These are phyloP conservation scores for Coniochaeta sp. DNA, from an alignment of 2,329 filamentous ascomycete species.

Conservation along the genomic window DNA sequence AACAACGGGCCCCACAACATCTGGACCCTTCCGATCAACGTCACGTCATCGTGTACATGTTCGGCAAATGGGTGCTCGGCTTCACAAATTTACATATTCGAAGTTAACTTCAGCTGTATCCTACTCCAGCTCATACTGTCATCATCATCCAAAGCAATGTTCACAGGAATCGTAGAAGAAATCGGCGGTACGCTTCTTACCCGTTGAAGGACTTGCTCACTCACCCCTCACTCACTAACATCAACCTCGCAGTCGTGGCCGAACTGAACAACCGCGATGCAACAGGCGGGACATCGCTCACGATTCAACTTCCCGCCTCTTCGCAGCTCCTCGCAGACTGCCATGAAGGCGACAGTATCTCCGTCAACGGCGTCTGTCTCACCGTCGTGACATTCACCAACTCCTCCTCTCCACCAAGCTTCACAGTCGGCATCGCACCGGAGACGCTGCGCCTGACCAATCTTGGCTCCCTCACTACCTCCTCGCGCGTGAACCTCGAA, in stretches of 20 bases:
- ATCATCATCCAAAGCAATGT: slow-evolving; percentile 53
- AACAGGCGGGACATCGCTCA: slow-evolving; percentile 83
- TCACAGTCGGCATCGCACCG: slow-evolving; percentile 90
- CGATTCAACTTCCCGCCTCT: slow-evolving; percentile 61
- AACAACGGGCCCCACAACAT: not conserved
- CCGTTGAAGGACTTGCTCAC: slow-evolving; percentile 1
- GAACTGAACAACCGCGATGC: slow-evolving; percentile 73
- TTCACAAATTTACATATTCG: not conserved
- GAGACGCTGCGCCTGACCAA: slow-evolving; percentile 96
- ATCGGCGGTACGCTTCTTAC: slow-evolving; percentile 67
- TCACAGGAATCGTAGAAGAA: slow-evolving; percentile 89
- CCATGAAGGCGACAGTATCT: slow-evolving; percentile 86
- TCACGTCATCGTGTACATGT: not conserved
- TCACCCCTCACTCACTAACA: slow-evolving; percentile 13
- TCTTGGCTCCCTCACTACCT: slow-evolving; percentile 64
- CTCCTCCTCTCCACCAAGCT: slow-evolving; percentile 34
- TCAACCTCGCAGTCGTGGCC: slow-evolving; percentile 61
- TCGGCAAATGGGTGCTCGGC: not conserved
- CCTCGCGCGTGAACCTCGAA: slow-evolving; percentile 81
- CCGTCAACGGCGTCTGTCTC: slow-evolving; percentile 91
- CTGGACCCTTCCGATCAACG: not conserved
- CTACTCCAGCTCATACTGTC: not conserved
- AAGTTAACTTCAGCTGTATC: not conserved
- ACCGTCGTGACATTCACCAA: slow-evolving; percentile 62
- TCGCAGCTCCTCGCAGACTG: slow-evolving; percentile 76